Evolutionary conservation across 768 basidiomycete genomes (phyloP), one percentile per base, ranked within the genome.

Genomic region (Termitomyces sp.): DNA sequence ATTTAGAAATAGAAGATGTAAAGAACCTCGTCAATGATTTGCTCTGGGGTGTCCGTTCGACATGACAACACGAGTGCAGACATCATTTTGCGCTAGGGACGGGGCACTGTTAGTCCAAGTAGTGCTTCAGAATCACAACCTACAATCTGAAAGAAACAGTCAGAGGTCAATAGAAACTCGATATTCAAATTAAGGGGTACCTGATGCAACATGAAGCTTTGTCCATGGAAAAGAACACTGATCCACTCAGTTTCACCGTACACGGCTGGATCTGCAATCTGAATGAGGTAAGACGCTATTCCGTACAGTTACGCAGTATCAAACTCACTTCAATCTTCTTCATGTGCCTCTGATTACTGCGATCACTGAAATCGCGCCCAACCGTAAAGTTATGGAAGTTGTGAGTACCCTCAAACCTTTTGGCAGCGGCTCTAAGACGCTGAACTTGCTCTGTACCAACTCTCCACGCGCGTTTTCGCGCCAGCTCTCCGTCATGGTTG

Each of bases 191-290:
- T 12, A 10, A 39, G n/a, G 2, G 28, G 37, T 65, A 94, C 94
- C 79, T 99, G 97, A 71, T 99, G 96, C 54, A 99, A 74, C 97
- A 99, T 98, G 71, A 99, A 99, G 65, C 92, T 94, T 71, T 99
- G 97, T 0, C 96, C 97, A 68, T 98, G 94, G 69, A 97, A 89
- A 59, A 90, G 77, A 20, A 98, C 86, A 46, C 89, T 90, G 45
- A 98, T 84, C 95, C 96, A 98, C 67, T 99, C 96, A 2, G 90
- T 95, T 39, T 86, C 87, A 22, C 91, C 93, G 60, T 93, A 88
- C 2, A 96, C 89, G 4, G 81, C 84, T n/a, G 96, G 95, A 51
- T 96, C 91, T 6, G 81, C 75, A 45, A 95, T 75, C 92, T 94
- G 58, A 12, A 34, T 10, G 56, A 15, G 26, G 26, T 37, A 4